A percentile compares a stretch with the other conserved stretches of the same genome.
Evolutionary conservation across 2,329 filamentous ascomycete species (phyloP).

Genomic region (Diaporthe amygdali): DNA sequence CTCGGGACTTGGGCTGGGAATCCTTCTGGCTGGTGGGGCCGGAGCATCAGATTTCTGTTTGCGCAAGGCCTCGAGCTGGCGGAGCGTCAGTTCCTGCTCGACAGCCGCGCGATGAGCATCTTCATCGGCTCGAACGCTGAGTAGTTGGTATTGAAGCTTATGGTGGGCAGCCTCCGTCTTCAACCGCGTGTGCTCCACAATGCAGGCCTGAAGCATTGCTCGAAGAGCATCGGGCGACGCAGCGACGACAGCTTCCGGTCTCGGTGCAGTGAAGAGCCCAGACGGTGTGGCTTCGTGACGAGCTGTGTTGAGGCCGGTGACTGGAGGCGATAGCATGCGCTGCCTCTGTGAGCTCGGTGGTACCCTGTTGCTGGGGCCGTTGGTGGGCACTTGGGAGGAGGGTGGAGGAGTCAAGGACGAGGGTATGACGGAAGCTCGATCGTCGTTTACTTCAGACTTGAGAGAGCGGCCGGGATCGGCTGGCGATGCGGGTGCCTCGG

Average conservation of each 20-base stretch:
- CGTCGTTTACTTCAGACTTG: slow-evolving; percentile 55
- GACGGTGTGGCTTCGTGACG: slow-evolving; percentile 34
- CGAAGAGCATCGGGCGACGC: slow-evolving; percentile 62
- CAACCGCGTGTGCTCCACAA: slow-evolving; percentile 62
- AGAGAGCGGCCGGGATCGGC: slow-evolving; percentile 50
- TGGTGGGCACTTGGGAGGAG: slow-evolving; percentile 54
- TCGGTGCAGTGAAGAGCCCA: slow-evolving; percentile 52
- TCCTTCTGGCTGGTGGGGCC: slow-evolving; percentile 46
- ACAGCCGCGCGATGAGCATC: slow-evolving; percentile 86
- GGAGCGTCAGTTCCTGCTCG: slow-evolving; percentile 88
- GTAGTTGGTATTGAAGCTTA: slow-evolving; percentile 86
- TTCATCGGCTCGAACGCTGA: slow-evolving; percentile 83
- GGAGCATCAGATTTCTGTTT: slow-evolving; percentile 47
- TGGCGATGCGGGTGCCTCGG: slow-evolving; percentile 60
- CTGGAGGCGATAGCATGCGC: slow-evolving; percentile 59
- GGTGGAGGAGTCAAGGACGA: slow-evolving; percentile 65
- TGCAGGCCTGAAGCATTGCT: slow-evolving; percentile 57
- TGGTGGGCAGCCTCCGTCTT: slow-evolving; percentile 89
- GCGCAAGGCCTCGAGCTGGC: slow-evolving; percentile 85
- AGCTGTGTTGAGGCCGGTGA: slow-evolving; percentile 46
- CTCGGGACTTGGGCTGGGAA: slow-evolving; percentile 57
- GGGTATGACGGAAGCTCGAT: slow-evolving; percentile 53
- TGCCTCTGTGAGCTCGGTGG: slow-evolving; percentile 51
- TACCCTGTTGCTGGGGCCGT: slow-evolving; percentile 32
- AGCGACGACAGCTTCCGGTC: slow-evolving; percentile 54